phyloP scores from a whole-genome alignment of 2,329 filamentous ascomycete genomes.

The Ascochyta rabiei region DNA sequence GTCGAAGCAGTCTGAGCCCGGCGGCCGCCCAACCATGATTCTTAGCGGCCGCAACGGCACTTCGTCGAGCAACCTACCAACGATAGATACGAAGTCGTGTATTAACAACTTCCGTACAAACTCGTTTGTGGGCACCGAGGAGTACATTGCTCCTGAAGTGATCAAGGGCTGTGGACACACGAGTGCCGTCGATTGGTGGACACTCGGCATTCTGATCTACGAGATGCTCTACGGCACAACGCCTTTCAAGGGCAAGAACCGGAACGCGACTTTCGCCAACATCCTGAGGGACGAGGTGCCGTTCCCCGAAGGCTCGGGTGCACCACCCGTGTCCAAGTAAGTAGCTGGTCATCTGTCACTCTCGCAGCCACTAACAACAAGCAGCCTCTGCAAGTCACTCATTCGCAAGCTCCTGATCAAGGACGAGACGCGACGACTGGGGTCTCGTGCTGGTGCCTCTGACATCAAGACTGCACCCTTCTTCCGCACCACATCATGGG shows the following conservation, averaged over 20 bases:
- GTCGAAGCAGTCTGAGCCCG: constrained; percentile 95
- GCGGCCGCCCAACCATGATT: constrained; percentile 97
- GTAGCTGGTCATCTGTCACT: constrained; percentile 47
- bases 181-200: constrained; percentile 99
- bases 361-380: constrained; percentile 38
- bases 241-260: constrained; percentile 98
- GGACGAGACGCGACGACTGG: constrained; percentile 90
- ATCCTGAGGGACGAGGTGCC: constrained; percentile 94
- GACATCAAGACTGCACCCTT: constrained; percentile 97
- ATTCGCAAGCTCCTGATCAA: constrained; percentile 98
- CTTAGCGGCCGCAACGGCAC: constrained; percentile 77
- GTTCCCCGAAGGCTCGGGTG: constrained; percentile 86
- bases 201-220: constrained; percentile 93
- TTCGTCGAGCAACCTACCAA: constrained; percentile 83
- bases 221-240: constrained; percentile 99
- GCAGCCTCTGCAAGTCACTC: constrained; percentile 90
- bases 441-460: constrained; percentile 91
- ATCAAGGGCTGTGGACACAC: constrained; percentile 99
- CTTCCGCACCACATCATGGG: constrained; percentile 96
- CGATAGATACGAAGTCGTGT: constrained; percentile 98
- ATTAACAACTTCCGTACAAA: constrained; percentile 98
- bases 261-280: constrained; percentile 97
- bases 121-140: constrained; percentile 97
- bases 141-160: constrained; percentile 98
- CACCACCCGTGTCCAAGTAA: constrained; percentile 90